Conservation (phyloP, 2,329 filamentous ascomycete species). For the Meredithiella fracta region DNA sequence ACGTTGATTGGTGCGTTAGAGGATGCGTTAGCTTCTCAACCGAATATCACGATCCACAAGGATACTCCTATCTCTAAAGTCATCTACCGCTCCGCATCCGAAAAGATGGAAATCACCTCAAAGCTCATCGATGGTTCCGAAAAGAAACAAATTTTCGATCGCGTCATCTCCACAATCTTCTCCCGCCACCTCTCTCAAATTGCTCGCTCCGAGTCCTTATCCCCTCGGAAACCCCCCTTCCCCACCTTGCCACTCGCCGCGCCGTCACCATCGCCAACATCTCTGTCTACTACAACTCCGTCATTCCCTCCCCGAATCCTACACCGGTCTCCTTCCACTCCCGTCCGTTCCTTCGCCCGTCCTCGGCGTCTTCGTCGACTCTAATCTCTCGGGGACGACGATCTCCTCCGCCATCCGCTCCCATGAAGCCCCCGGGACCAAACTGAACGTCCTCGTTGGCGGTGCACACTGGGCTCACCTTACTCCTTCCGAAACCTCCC, state of each 20-base stretch:
- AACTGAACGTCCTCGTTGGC: constrained; percentile 86
- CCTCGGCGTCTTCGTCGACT: constrained; percentile 87
- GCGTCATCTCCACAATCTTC: constrained; percentile 49
- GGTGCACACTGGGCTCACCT: constrained; percentile 71
- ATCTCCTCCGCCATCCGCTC: constrained; percentile 26
- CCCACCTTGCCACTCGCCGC: constrained; percentile 35
- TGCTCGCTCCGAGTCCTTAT: neutral
- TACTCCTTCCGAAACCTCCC: constrained; percentile 23
- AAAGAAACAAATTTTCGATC: constrained; percentile 26
- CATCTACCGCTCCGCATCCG: neutral
- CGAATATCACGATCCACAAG: constrained; percentile 11
- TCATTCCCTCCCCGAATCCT: constrained; percentile 45
- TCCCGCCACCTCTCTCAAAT: constrained; percentile 27
- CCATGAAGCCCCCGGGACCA: constrained; percentile 48
- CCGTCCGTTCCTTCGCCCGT: constrained; percentile 60
- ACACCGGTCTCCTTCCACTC: constrained; percentile 88
- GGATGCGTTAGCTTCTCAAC: constrained; percentile 2
- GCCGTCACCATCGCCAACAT: constrained; percentile 80
- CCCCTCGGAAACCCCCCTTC: constrained; percentile 24
- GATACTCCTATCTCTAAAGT: constrained; percentile 16
- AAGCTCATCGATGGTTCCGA: neutral
- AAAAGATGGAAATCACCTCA: neutral
- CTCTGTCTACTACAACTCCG: constrained; percentile 65
- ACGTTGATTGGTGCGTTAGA: constrained; percentile 34
- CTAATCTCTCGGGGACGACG: constrained; percentile 35